Conservation (phyloP, 2,329 filamentous ascomycete genomes). For the Fusarium nanum region DNA sequence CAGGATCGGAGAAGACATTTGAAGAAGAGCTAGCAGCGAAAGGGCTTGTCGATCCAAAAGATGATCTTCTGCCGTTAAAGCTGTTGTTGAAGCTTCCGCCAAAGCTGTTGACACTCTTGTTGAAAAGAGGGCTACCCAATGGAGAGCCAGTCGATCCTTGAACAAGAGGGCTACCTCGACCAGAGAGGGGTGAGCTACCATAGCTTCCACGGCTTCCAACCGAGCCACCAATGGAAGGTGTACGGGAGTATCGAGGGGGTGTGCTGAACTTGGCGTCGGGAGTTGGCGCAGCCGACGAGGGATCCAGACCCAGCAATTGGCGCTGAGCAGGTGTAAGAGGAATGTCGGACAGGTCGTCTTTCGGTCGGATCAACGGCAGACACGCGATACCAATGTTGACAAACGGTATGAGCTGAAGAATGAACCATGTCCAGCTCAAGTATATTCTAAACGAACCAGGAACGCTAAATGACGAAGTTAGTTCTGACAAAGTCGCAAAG, state of each 20-base stretch:
- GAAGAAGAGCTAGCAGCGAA: conserved; percentile 62
- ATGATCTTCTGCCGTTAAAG: conserved; percentile 65
- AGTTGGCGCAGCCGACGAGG: conserved; percentile 70
- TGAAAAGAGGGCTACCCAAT: conserved; percentile 67
- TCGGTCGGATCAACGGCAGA: conserved; percentile 76
- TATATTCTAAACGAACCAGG: conserved; percentile 51
- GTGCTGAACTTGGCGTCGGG: conserved; percentile 80
- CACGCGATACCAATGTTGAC: conserved; percentile 79
- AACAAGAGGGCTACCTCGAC: conserved; percentile 62
- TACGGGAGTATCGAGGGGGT: conserved; percentile 86
- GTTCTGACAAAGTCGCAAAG: conserved; percentile 2
- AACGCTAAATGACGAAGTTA: conserved; percentile 48
- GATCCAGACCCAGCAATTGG: conserved; percentile 82
- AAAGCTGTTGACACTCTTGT: conserved; percentile 70
- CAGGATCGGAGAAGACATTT: conserved; percentile 67
- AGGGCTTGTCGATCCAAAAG: conserved; percentile 69
- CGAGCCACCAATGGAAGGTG: conserved; percentile 73
- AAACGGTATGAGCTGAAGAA: conserved; percentile 67
- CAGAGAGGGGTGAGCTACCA: conserved; percentile 68
- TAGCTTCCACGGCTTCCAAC: conserved; percentile 69
- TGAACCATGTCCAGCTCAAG: conserved; percentile 58
- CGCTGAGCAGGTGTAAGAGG: conserved; percentile 83
- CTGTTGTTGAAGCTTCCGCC: conserved; percentile 39
- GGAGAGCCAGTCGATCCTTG: conserved; percentile 52
- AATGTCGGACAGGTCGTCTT: conserved; percentile 87